Percentiles rank a stretch among this genome's conserved stretches.
phyloP scores from a whole-genome alignment of 2,329 filamentous ascomycete genomes.

The Davidsoniella virescens region DNA sequence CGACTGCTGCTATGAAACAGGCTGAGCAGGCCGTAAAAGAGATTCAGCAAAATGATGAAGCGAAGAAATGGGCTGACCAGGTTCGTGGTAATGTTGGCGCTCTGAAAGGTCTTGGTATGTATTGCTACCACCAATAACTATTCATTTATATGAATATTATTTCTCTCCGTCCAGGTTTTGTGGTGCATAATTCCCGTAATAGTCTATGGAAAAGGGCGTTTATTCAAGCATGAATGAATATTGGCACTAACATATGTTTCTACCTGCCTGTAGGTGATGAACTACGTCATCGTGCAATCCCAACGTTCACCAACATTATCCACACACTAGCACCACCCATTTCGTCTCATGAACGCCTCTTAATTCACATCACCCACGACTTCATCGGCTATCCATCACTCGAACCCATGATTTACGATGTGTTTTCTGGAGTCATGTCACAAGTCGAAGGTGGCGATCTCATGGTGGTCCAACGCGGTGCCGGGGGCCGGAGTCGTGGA shows the following conservation, averaged over 20 bases:
- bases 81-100: slow-evolving; percentile 76
- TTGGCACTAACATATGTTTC: no score
- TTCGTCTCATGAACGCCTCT: slow-evolving; percentile 86
- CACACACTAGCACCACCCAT: slow-evolving; percentile 94
- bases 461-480: slow-evolving; percentile 82
- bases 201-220: no score
- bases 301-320: slow-evolving; percentile 87
- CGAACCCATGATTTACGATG: slow-evolving; percentile 78
- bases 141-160: background rate
- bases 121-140: background rate
- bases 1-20: slow-evolving; percentile 58
- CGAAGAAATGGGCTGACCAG: slow-evolving; percentile 89
- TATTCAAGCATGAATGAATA: no score
- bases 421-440: slow-evolving; percentile 94
- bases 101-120: slow-evolving; percentile 57
- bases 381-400: slow-evolving; percentile 86
- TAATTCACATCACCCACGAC: slow-evolving; percentile 96
- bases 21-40: slow-evolving; percentile 88
- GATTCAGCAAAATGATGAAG: slow-evolving; percentile 91
- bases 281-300: slow-evolving; percentile 68
- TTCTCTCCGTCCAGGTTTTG: background rate
- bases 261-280: slow-evolving; percentile 52
- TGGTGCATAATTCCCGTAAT: background rate
- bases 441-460: slow-evolving; percentile 96
- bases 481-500: slow-evolving; percentile 53